Conservation (phyloP, 2,329 filamentous ascomycete genomes). For the Didymellaceae sp. region DNA sequence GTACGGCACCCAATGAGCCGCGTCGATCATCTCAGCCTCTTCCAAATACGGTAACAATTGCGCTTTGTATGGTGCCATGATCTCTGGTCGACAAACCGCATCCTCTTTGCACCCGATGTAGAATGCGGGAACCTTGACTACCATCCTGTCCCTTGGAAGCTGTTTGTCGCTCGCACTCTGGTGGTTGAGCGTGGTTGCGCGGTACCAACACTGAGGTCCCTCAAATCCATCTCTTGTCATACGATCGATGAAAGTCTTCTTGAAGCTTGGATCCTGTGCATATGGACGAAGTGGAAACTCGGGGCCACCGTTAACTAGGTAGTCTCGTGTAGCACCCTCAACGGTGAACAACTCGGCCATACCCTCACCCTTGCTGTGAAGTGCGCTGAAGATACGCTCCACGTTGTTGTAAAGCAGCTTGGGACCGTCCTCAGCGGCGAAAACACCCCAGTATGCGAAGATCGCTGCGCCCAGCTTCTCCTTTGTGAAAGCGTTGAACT, state of each 20-base stretch:
- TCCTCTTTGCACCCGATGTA: slow-evolving; percentile 46
- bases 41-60: slow-evolving; percentile 43
- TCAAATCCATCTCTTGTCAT: slow-evolving; percentile 45
- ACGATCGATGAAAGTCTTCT: slow-evolving; percentile 44
- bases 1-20: slow-evolving; percentile 46
- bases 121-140: slow-evolving; percentile 47
- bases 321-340: slow-evolving; percentile 44
- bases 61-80: slow-evolving; percentile 32
- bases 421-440: slow-evolving; percentile 50
- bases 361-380: slow-evolving; percentile 44
- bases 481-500: slow-evolving; percentile 40
- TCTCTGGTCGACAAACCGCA: slow-evolving; percentile 43
- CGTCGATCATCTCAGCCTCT: slow-evolving; percentile 40
- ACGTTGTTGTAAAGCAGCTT: slow-evolving; percentile 49
- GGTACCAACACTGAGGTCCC: slow-evolving; percentile 50
- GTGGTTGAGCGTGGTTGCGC: slow-evolving; percentile 29
- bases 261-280: slow-evolving; percentile 39
- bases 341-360: slow-evolving; percentile 49
- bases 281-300: slow-evolving; percentile 39
- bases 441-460: slow-evolving; percentile 57
- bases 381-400: slow-evolving; percentile 47
- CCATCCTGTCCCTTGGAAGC: slow-evolving; percentile 24
- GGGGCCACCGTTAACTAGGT: slow-evolving; percentile 21
- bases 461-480: slow-evolving; percentile 47
- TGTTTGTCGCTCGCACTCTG: slow-evolving; percentile 39